Evolutionary conservation across 352 stramenopile species (phyloP).

Genomic region (Phytophthora capsici): DNA sequence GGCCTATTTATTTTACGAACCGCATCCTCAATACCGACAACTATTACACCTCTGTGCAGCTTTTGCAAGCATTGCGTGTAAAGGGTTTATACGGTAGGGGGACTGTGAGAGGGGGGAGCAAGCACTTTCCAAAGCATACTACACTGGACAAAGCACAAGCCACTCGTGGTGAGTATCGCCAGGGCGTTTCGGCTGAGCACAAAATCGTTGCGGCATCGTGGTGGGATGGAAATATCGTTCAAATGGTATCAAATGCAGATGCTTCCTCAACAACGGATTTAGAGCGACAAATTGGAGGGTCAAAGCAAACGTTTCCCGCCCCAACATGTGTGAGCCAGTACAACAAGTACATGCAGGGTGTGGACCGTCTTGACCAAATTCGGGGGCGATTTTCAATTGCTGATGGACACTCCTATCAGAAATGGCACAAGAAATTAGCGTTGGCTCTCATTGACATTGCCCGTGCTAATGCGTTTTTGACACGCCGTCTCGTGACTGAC

Average conservation of each 20-base stretch:
- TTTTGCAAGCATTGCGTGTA: slow-evolving; percentile 25
- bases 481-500: slow-evolving; percentile 1
- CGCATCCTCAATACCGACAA: slow-evolving; percentile 42
- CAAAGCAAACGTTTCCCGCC: slow-evolving; percentile 2
- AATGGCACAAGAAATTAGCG: slow-evolving; percentile 21
- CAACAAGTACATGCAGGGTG: slow-evolving; percentile 17
- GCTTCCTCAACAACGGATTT: slow-evolving; percentile 23
- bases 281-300: slow-evolving; percentile 9
- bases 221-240: slow-evolving; percentile 30
- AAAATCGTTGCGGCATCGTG: slow-evolving; percentile 30
- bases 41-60: slow-evolving; percentile 40
- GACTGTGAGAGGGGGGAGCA: no score
- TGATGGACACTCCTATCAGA: slow-evolving; percentile 13
- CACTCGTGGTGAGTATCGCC: slow-evolving; percentile 4
- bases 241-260: slow-evolving; percentile 34
- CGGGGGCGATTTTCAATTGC: slow-evolving; percentile 10
- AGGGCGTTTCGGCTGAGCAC: slow-evolving; percentile 21
- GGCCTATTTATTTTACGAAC: slow-evolving; percentile 23
- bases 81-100: slow-evolving; percentile 24
- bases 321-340: slow-evolving; percentile 14
- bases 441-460: slow-evolving; percentile 17
- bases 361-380: slow-evolving; percentile 19
- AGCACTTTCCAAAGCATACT: slow-evolving; percentile 28
- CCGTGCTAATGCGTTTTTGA: slow-evolving; percentile 2
- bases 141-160: slow-evolving; percentile 16